A percentile compares a stretch with the other conserved stretches of the same genome.
Conservation (phyloP, 768 basidiomycete species). For the Rhizopogon roseolus region DNA sequence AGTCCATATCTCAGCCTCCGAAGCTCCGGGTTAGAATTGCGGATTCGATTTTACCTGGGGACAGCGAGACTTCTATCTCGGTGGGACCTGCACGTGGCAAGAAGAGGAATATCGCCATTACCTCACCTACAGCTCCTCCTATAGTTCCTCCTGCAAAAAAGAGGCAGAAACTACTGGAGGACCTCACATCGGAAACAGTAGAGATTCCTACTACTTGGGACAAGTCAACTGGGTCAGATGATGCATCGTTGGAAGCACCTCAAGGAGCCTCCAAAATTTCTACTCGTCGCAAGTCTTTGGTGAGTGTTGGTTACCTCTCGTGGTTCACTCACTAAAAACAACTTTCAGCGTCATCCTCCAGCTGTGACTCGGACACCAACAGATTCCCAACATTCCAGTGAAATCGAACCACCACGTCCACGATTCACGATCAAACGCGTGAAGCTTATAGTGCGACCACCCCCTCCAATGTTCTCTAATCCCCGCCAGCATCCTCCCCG, state of each 20-base stretch:
- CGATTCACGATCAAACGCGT: constrained; percentile 49
- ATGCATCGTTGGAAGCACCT: not conserved
- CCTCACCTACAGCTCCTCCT: constrained; percentile 8
- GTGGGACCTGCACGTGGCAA: not conserved
- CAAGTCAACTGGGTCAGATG: not conserved
- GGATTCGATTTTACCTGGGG: not conserved
- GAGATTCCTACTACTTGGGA: not conserved
- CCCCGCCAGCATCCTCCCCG: constrained; percentile 62
- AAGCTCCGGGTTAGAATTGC: not conserved
- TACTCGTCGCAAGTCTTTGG: not conserved
- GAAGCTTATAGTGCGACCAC: constrained; percentile 59
- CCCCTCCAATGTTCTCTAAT: constrained; percentile 55
- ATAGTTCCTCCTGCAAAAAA: constrained; percentile 18
- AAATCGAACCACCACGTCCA: not conserved
- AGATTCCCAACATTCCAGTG: not conserved
- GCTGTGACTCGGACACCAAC: not conserved
- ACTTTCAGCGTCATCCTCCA: not conserved
- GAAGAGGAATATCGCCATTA: not conserved
- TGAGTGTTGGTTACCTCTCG: not conserved
- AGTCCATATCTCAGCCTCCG: constrained; percentile 8
- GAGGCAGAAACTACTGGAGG: constrained; percentile 19
- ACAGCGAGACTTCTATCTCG: not conserved
- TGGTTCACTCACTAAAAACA: not conserved
- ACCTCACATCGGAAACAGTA: not conserved
- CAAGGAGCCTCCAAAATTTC: not conserved